Percentiles rank a stretch among this genome's conserved stretches.
Conservation (phyloP, 1,284 basidiomycete genomes). For the Apiotrichum gracile region DNA sequence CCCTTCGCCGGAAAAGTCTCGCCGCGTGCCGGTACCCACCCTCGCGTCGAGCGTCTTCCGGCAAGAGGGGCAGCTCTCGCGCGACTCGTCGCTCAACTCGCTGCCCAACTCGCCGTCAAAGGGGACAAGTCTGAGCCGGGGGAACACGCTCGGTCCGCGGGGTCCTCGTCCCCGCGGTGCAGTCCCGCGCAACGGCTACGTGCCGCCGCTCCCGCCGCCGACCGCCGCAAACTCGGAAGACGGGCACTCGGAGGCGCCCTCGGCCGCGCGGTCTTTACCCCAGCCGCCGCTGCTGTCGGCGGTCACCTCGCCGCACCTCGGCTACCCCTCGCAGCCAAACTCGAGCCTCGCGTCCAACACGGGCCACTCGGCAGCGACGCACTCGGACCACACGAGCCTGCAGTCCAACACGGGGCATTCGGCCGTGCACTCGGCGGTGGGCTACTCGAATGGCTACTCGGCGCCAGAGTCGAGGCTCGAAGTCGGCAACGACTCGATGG, state of each 20-base stretch:
- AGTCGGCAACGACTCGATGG: neutral
- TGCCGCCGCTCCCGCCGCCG: conserved; percentile 10
- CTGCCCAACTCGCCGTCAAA: conserved; percentile 7
- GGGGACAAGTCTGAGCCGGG: neutral
- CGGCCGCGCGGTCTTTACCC: too few species aligned
- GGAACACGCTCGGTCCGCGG: conserved; percentile 9
- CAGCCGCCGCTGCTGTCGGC: too few species aligned
- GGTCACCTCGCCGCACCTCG: neutral
- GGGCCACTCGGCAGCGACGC: neutral
- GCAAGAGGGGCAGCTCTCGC: neutral
- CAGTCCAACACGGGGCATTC: neutral
- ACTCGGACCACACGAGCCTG: neutral
- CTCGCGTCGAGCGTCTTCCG: conserved; percentile 2
- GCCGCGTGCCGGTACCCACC: conserved; percentile 1
- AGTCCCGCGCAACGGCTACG: conserved; percentile 3
- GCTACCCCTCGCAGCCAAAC: neutral
- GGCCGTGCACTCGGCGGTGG: neutral
- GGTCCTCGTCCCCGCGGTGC: conserved; percentile 6
- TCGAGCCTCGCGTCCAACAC: neutral
- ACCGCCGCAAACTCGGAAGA: too few species aligned
- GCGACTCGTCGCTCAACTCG: conserved; percentile 6
- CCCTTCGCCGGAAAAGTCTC: neutral
- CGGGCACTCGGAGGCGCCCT: too few species aligned
- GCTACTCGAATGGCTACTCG: too few species aligned
- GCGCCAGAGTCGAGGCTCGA: neutral